Percentiles rank a stretch among this genome's conserved stretches.
Conservation (phyloP, 768 basidiomycete species). For the Crepidotus variabilis region DNA sequence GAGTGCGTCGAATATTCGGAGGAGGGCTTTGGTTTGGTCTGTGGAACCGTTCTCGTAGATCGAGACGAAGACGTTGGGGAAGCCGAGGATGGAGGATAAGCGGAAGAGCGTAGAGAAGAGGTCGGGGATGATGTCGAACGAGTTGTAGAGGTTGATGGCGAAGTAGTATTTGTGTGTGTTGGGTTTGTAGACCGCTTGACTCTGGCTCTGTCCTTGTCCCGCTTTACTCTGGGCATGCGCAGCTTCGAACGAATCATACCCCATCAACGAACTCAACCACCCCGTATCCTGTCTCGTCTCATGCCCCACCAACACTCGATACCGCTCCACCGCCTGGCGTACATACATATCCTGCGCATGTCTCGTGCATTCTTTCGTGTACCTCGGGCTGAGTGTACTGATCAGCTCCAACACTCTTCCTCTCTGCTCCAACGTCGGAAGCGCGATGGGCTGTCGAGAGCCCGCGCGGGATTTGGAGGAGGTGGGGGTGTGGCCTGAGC, state of each 20-base stretch:
- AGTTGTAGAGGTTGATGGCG: slow-evolving; percentile 99
- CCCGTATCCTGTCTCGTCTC: slow-evolving; percentile 51
- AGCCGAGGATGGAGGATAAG: slow-evolving; percentile 86
- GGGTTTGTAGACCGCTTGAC: slow-evolving; percentile 32
- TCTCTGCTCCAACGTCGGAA: slow-evolving; percentile 83
- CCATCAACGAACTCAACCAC: no score
- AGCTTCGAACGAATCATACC: no score
- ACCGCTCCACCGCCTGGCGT: slow-evolving; percentile 83
- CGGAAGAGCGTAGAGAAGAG: slow-evolving; percentile 96
- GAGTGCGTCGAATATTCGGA: slow-evolving; percentile 92
- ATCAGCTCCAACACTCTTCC: slow-evolving; percentile 83
- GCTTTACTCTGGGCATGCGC: no score
- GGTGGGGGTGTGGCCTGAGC: slow-evolving; percentile 48
- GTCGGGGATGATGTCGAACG: slow-evolving; percentile 97
- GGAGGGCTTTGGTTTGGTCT: slow-evolving; percentile 96
- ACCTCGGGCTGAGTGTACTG: slow-evolving; percentile 82
- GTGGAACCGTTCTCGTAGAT: slow-evolving; percentile 99
- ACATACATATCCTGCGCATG: slow-evolving; percentile 80
- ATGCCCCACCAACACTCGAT: slow-evolving; percentile 80
- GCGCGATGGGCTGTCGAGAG: slow-evolving; percentile 53
- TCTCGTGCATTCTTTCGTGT: slow-evolving; percentile 90
- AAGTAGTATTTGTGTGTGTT: slow-evolving; percentile 97
- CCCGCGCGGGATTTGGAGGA: slow-evolving; percentile 34
- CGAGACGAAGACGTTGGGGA: slow-evolving; percentile 96
- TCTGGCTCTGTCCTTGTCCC: no score